Percentiles rank a stretch among this genome's conserved stretches.
phyloP scores from a whole-genome alignment of 2,329 filamentous ascomycete genomes.

The Scedosporium aurantiacum region DNA sequence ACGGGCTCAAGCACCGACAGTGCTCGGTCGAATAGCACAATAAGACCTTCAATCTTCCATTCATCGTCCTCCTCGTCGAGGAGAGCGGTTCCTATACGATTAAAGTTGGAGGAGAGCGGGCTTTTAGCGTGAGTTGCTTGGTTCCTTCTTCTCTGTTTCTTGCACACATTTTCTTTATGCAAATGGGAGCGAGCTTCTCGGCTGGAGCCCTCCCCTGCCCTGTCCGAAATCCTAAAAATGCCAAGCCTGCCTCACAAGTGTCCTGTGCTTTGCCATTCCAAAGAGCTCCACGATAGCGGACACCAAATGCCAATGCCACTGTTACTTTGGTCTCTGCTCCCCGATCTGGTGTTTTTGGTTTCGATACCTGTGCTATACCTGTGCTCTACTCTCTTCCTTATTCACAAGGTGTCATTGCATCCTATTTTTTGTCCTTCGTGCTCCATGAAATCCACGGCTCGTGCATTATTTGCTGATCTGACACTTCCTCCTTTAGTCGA shows the following conservation, averaged over 20 bases:
- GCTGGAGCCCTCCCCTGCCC: too few species aligned
- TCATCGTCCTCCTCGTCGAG: slow-evolving; percentile 14
- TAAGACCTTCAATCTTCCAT: slow-evolving; percentile 34
- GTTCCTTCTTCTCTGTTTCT: not conserved
- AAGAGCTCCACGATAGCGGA: not conserved
- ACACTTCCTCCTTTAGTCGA: slow-evolving; percentile 10
- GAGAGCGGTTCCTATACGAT: slow-evolving; percentile 16
- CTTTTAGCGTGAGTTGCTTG: slow-evolving; percentile 23
- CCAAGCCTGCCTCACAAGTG: not conserved
- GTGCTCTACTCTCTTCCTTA: not conserved
- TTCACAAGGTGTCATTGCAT: not conserved
- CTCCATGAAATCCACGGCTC: not conserved
- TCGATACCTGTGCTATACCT: not conserved
- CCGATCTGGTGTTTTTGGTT: not conserved
- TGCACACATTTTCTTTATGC: too few species aligned
- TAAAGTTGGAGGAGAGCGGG: slow-evolving; percentile 32
- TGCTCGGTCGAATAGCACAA: slow-evolving; percentile 55
- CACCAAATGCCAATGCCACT: not conserved
- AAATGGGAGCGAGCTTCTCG: too few species aligned
- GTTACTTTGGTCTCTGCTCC: not conserved
- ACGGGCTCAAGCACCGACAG: slow-evolving; percentile 57
- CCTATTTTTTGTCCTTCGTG: not conserved
- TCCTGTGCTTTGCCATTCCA: not conserved
- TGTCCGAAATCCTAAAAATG: too few species aligned
- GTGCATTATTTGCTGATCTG: not conserved